Evolutionary conservation across 2,329 filamentous ascomycete species (phyloP), one percentile per base, ranked within the genome.

Genomic region (Fusarium verrucosum): DNA sequence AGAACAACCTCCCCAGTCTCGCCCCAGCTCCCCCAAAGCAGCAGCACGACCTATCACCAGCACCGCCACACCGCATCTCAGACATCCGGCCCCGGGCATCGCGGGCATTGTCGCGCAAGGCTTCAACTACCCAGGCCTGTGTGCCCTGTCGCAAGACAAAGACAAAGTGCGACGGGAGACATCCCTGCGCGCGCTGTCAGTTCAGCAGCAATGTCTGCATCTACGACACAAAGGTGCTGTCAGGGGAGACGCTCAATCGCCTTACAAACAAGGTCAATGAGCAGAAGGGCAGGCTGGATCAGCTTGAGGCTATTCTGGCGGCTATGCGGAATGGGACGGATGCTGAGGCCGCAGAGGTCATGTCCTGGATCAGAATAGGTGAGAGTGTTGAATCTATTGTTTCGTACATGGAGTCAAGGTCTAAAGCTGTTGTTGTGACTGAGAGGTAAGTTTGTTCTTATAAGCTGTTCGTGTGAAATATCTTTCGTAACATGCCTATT

Each of bases 351-450:
- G 61, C 40, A 11, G 62, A 63, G 32, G 33, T 63, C 13, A 58
- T 65, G 58, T 33, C 47, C 16, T 58, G 57, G 47, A 17, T 66
- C 9, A 43, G 52, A 16, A 59, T 66, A 41, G 57, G 62, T 10
- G 40, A 63, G 19, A n/a, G 43, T 0, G 46, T 54, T 19, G 40
- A 54, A 22, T 57, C 40, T 30, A 47, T 65, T 20, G 57, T 58
- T 40, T 54, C 62, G 7, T 66, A 50, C 11, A 51, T 58, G 19
- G 51, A 54, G 16, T 46, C 40, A 10, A 65, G 9, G 17, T 32
- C 23, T 9, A 63, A 42, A 22, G 23, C 35, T 17, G 38, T 35
- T 14, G 26, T 47, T 44, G 33, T 62, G n/a, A 9, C 19, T 44
- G 9, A 32, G 19, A 65, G 32, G 47, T 63, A 5, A 33, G 51